Evolutionary conservation across 78 protist genomes (phyloP).

Genomic region (Chrysochromulina parva): DNA sequence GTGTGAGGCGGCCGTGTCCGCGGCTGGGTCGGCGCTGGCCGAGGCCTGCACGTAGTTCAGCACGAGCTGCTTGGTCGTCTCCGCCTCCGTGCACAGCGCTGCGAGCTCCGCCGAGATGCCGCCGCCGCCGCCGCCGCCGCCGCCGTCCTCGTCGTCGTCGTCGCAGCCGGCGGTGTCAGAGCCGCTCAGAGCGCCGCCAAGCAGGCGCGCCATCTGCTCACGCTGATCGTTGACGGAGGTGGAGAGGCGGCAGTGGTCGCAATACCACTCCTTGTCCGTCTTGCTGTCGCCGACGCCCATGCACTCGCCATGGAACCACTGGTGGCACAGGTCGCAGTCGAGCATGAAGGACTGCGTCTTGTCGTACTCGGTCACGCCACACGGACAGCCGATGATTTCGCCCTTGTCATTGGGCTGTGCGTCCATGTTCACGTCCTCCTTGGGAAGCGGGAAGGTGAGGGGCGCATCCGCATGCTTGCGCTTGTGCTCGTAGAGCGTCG

Average conservation of each 20-base stretch:
- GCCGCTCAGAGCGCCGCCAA: neutral
- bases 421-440: neutral
- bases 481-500: neutral
- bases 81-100: neutral
- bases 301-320: slow-evolving; percentile 7
- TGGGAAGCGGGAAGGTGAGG: neutral
- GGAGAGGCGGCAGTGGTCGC: neutral
- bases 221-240: neutral
- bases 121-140: neutral
- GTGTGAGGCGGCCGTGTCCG: neutral
- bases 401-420: slow-evolving; percentile 4
- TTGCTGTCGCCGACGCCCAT: neutral
- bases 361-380: neutral
- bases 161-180: too few species aligned
- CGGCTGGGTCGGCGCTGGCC: too few species aligned
- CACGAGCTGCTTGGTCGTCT: neutral
- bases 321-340: slow-evolving; percentile 18
- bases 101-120: neutral
- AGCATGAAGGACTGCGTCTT: neutral
- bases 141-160: neutral
- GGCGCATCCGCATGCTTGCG: neutral
- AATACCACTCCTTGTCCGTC: neutral
- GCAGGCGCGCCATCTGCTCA: neutral
- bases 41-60: neutral
- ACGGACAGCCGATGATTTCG: neutral